Evolutionary conservation across 768 basidiomycete species (phyloP), one percentile per base, ranked within the genome.

Genomic region (Boletus pseudo-olivaceus): DNA sequence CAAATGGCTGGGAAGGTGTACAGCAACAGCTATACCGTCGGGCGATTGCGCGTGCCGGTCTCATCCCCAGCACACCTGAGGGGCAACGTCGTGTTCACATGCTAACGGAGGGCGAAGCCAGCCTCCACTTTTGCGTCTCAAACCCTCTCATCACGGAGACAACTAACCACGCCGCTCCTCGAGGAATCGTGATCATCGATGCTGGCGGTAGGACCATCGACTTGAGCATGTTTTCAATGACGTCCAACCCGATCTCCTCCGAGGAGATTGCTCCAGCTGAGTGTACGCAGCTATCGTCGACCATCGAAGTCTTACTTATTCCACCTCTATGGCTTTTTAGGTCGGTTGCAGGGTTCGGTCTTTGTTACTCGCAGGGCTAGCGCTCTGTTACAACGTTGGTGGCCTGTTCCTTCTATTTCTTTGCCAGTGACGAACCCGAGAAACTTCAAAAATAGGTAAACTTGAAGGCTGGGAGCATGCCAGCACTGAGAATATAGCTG

Each of bases 261-360:
- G 57, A 77, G n/a, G 73, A 75, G 53, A 61, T 75, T 44, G 60
- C 62, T 32, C 62, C 65, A 20, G 60, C 65, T 46, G 67, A 66
- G 33, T 70, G 71, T 68, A 54, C 5, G 55, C 12, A 10, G 14
- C 7, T 30, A 6, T 27, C 8, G 0, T 1, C 1, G 4, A 29
- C 20, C 2, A 2, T 29, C 15, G 40, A 23, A 33, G 26, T 14
- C 41, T 12, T 27, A 19, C 30, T 11, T 7, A 34, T 20, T 39
- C 26, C 33, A 5, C 32, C 38, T n/a, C 29, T 19, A 2, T n/a
- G 3, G 5, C 10, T 20, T 23, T 26, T 15, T 44, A 79, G 78
- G 76, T 63, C 70, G 71, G 32, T 71, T 79, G 44, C 67, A 74
- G 43, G 79, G 79, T 19, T 80, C 79, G 0, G 70, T 78, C 1